Evolutionary conservation across 139 green algal genomes (phyloP).

Genomic region (Pleodorina starrii): DNA sequence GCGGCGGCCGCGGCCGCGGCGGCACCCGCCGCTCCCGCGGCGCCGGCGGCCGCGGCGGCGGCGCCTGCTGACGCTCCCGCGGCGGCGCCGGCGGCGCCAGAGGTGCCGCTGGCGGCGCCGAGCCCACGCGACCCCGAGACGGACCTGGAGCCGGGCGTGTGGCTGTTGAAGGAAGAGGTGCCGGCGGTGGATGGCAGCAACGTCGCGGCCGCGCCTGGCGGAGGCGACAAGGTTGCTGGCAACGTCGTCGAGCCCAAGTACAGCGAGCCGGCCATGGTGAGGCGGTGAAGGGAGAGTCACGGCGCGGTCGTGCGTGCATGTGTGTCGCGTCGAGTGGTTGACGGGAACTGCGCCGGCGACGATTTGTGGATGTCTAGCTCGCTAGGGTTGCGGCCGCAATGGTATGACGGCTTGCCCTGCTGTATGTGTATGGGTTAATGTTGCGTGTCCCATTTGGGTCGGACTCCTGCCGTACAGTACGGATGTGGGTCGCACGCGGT

Average conservation of each 20-base stretch:
- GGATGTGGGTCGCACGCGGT: too few relatives aligned
- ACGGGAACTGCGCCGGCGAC: background rate
- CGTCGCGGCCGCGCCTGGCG: background rate
- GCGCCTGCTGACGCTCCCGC: background rate
- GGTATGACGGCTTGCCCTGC: background rate
- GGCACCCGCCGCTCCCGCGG: background rate
- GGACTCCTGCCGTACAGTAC: background rate
- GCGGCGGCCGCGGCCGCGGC: background rate
- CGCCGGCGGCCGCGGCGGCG: background rate
- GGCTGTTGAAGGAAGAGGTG: background rate
- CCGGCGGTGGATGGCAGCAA: background rate
- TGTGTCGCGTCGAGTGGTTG: background rate
- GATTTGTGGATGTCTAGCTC: background rate
- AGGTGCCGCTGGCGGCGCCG: background rate
- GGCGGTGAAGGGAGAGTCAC: background rate
- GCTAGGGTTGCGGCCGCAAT: background rate
- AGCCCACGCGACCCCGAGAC: background rate
- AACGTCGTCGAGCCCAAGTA: background rate
- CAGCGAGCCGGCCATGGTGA: conserved; percentile 26
- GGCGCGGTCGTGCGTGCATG: background rate
- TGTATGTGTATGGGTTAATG: background rate
- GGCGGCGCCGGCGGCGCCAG: background rate
- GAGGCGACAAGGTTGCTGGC: background rate
- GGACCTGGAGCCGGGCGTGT: conserved; percentile 23
- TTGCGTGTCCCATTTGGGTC: background rate